Evolutionary conservation across 2,329 filamentous ascomycete genomes (phyloP).

Genomic region (Fusarium tanahbumbuense): DNA sequence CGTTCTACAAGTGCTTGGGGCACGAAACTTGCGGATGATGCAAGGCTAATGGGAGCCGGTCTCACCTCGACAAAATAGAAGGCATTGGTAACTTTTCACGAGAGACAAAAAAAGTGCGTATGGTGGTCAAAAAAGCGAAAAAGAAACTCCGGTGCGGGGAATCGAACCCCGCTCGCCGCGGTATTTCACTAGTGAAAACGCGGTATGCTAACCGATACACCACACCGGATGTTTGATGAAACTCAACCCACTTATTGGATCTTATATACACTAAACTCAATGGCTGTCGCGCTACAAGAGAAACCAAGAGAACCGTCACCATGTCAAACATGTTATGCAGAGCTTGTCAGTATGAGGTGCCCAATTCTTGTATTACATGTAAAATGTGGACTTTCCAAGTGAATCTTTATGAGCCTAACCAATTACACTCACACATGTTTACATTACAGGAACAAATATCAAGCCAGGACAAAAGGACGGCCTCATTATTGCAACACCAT

Average conservation of each 20-base stretch:
- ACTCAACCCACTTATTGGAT: rapidly evolving
- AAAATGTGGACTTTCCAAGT: no score
- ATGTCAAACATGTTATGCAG: not conserved
- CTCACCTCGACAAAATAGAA: not conserved
- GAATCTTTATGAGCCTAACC: no score
- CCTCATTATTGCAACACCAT: no score
- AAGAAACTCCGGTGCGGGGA: constrained; percentile 23
- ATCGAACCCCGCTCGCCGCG: constrained; percentile 31
- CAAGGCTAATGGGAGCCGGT: not conserved
- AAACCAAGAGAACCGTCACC: rapidly evolving
- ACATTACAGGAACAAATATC: no score
- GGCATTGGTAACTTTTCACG: not conserved
- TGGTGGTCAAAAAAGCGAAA: not conserved
- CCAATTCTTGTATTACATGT: no score
- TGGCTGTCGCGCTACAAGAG: rapidly evolving
- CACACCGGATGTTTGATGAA: constrained; percentile 23
- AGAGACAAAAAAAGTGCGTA: not conserved
- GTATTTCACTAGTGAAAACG: constrained; percentile 17
- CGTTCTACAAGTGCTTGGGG: not conserved
- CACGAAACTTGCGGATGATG: not conserved
- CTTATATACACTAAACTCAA: rapidly evolving
- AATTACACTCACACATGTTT: no score
- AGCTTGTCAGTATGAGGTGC: rapidly evolving
- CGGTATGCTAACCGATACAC: constrained; percentile 35
- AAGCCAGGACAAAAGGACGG: no score